These are phyloP conservation scores for Trypanosoma caninum DNA, from an alignment of 208 protist species.

Conservation along the genomic window DNA sequence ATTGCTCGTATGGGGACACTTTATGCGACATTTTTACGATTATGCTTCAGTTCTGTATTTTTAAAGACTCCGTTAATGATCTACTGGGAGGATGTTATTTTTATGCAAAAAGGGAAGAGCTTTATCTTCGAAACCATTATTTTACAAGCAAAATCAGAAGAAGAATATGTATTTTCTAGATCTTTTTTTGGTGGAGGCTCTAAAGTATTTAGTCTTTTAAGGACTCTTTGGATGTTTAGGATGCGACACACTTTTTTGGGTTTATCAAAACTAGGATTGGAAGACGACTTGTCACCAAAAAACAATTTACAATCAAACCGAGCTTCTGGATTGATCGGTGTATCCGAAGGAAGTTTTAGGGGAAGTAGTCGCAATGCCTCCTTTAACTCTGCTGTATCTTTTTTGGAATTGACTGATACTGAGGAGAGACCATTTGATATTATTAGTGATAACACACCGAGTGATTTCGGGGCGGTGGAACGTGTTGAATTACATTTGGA, in stretches of 20 bases:
- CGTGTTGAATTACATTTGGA: no score
- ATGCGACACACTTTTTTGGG: constrained; percentile 31
- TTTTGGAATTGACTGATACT: no score
- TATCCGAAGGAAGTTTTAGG: no score
- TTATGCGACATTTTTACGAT: constrained; percentile 46
- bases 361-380: no score
- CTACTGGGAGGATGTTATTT: constrained; percentile 37
- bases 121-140: constrained; percentile 51
- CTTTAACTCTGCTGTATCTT: no score
- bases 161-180: constrained; percentile 42
- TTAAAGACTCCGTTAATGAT: constrained; percentile 38
- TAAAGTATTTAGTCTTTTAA: constrained; percentile 46
- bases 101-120: constrained; percentile 28
- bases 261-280: background rate
- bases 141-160: constrained; percentile 20
- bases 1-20: constrained; percentile 54
- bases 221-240: constrained; percentile 48
- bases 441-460: no score
- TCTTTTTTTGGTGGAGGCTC: constrained; percentile 37
- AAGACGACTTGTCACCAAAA: no score
- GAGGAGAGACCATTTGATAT: no score
- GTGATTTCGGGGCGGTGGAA: no score
- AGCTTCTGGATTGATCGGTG: no score
- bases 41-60: constrained; percentile 58
- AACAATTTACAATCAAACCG: no score